Percentiles rank a stretch among this genome's conserved stretches.
These are phyloP conservation scores for Neospermospora avenae DNA, from an alignment of 2,329 filamentous ascomycete species.

Conservation along the genomic window DNA sequence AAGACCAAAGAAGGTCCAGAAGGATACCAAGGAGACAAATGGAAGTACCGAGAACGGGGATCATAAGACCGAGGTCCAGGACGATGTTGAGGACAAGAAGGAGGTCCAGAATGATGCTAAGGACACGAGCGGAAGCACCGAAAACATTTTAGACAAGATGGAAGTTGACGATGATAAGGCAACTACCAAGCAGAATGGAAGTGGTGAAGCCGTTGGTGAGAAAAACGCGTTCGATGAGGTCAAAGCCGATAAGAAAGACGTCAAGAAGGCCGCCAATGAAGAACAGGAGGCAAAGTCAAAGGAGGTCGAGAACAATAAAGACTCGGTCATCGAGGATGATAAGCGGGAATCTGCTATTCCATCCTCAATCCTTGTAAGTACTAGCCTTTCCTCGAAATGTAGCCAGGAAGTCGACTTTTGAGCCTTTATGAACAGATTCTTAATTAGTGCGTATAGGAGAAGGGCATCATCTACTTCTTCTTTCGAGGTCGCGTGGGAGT, in stretches of 20 bases:
- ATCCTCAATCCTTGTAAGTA: slow-evolving; percentile 51
- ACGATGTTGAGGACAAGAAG: slow-evolving; percentile 31
- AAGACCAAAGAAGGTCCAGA: slow-evolving; percentile 24
- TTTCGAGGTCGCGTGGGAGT: slow-evolving; percentile 73
- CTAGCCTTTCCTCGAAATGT: too few relatives aligned
- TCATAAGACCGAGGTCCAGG: slow-evolving; percentile 22
- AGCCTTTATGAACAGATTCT: not conserved
- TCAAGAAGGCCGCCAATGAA: slow-evolving; percentile 27
- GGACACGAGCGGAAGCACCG: slow-evolving; percentile 18
- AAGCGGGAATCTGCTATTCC: slow-evolving; percentile 38
- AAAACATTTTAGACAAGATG: not conserved
- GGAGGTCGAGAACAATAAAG: slow-evolving; percentile 29
- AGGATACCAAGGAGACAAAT: slow-evolving; percentile 31
- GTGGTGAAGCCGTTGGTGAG: slow-evolving; percentile 10
- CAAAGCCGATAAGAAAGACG: slow-evolving; percentile 29
- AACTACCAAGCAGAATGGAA: slow-evolving; percentile 12
- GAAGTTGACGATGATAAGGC: slow-evolving; percentile 13
- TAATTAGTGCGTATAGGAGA: slow-evolving; percentile 48
- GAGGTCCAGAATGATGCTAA: slow-evolving; percentile 33
- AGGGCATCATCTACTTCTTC: slow-evolving; percentile 90
- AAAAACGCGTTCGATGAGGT: slow-evolving; percentile 34
- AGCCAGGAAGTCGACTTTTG: not conserved
- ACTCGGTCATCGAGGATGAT: slow-evolving; percentile 32
- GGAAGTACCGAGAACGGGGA: not conserved
- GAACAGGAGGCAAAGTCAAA: slow-evolving; percentile 28